A percentile compares a stretch with the other conserved stretches of the same genome.
These are phyloP conservation scores for Candida xiaguanensis DNA, from an alignment of 805 yeast genomes.

Conservation along the genomic window DNA sequence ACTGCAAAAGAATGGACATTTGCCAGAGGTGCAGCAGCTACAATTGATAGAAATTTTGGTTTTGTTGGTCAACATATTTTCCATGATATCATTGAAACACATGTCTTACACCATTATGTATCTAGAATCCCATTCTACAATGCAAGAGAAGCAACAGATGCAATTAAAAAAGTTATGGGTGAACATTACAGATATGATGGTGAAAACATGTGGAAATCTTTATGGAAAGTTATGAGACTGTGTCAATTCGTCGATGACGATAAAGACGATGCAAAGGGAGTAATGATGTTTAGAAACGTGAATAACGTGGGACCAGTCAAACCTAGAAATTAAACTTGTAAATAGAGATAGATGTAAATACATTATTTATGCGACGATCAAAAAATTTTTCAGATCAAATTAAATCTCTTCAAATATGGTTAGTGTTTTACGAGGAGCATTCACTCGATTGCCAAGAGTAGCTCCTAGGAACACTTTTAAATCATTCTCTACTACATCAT, in stretches of 20 bases:
- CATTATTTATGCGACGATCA: neutral
- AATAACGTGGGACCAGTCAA: slow-evolving; percentile 48
- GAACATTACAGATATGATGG: slow-evolving; percentile 46
- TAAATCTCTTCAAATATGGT: slow-evolving; percentile 5
- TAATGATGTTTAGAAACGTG: slow-evolving; percentile 62
- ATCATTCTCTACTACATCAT: slow-evolving; percentile 6
- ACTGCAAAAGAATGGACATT: slow-evolving; percentile 55
- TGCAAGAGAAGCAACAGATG: slow-evolving; percentile 51
- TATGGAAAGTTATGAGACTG: slow-evolving; percentile 56
- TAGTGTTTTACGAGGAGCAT: slow-evolving; percentile 12
- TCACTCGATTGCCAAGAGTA: slow-evolving; percentile 6
- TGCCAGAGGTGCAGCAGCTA: slow-evolving; percentile 65
- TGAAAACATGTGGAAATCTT: slow-evolving; percentile 54
- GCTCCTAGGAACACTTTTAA: slow-evolving; percentile 11
- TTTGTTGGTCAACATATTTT: slow-evolving; percentile 54
- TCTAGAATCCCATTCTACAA: slow-evolving; percentile 55
- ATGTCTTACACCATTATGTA: slow-evolving; percentile 53
- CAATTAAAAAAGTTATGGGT: slow-evolving; percentile 51
- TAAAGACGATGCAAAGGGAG: slow-evolving; percentile 46
- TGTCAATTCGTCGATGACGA: slow-evolving; percentile 72
- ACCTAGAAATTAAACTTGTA: slow-evolving; percentile 15
- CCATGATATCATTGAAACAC: slow-evolving; percentile 59
- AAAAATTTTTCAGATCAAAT: slow-evolving; percentile 6
- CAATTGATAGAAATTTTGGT: slow-evolving; percentile 60
- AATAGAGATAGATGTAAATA: neutral